Conservation (phyloP, 768 basidiomycete species). For the Naganishia onofrii region DNA sequence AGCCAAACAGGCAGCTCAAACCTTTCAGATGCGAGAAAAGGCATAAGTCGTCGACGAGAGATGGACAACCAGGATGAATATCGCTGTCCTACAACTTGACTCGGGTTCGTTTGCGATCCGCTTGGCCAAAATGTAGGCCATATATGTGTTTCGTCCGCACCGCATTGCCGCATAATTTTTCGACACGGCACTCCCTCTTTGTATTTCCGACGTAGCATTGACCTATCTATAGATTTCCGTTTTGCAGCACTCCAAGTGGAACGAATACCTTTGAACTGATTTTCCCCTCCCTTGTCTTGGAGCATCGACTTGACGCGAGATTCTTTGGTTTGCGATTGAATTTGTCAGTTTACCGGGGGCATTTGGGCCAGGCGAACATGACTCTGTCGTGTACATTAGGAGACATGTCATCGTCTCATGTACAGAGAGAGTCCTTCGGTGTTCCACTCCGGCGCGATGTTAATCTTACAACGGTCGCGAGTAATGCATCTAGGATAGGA, state of each 20-base stretch:
- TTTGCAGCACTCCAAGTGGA: background rate
- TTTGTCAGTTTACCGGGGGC: too few species aligned
- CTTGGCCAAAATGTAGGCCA: background rate
- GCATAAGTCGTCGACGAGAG: slow-evolving; percentile 14
- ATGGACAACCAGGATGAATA: slow-evolving; percentile 9
- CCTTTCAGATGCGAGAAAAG: slow-evolving; percentile 30
- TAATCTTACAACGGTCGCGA: too few species aligned
- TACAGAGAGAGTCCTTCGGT: too few species aligned
- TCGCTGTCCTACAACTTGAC: background rate
- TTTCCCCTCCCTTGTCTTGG: too few species aligned
- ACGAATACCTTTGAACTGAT: too few species aligned
- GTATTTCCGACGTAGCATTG: background rate
- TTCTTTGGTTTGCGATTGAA: too few species aligned
- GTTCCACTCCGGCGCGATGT: too few species aligned
- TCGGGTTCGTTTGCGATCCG: background rate
- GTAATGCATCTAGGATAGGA: too few species aligned
- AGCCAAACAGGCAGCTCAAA: slow-evolving; percentile 51
- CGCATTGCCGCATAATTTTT: background rate
- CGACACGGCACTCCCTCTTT: background rate
- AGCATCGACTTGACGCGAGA: too few species aligned
- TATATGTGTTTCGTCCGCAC: background rate
- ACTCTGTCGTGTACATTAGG: too few species aligned
- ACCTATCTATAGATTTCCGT: slow-evolving; percentile 1
- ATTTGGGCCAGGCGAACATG: too few species aligned
- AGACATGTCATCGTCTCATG: too few species aligned